Conservation (phyloP, 495 filamentous ascomycete species). For the Daldinia grandis region DNA sequence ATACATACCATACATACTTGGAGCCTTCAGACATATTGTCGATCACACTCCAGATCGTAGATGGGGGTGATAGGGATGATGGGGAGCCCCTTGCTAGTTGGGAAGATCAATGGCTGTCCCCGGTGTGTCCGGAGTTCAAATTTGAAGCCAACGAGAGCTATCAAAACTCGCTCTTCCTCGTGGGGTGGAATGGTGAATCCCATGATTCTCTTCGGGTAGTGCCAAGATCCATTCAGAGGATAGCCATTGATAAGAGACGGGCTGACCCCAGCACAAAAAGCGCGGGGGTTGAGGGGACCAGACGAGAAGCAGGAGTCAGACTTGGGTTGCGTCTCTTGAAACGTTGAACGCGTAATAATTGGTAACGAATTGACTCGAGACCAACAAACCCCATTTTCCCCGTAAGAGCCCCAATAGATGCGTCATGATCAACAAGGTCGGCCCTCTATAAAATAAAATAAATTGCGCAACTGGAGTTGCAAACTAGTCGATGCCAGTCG, state of each 20-base stretch:
- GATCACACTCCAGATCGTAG: conserved; percentile 35
- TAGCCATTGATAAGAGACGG: conserved; percentile 31
- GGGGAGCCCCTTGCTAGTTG: conserved; percentile 10
- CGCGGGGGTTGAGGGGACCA: conserved; percentile 20
- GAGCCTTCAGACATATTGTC: conserved; percentile 37
- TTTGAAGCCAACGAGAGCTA: conserved; percentile 18
- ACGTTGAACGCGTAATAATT: conserved; percentile 41
- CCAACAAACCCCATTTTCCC: conserved; percentile 28
- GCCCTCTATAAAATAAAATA: conserved; percentile 25
- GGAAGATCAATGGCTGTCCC: conserved; percentile 12
- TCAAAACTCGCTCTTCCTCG: conserved; percentile 9
- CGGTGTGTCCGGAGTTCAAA: background rate
- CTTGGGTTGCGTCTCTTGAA: conserved; percentile 39
- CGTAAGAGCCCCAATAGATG: conserved; percentile 23
- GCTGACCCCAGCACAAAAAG: conserved; percentile 23
- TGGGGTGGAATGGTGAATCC: conserved; percentile 25
- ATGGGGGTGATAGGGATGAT: background rate
- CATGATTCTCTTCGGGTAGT: conserved; percentile 18
- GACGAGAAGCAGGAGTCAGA: conserved; percentile 24
- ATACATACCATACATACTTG: no score
- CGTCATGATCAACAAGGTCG: conserved; percentile 33
- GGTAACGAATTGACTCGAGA: conserved; percentile 31
- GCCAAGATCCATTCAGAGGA: conserved; percentile 22
- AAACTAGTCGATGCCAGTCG: conserved; percentile 27
- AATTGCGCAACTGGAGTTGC: conserved; percentile 36